These are phyloP conservation scores for Daedalea quercina DNA, from an alignment of 768 basidiomycete genomes.

Conservation along the genomic window DNA sequence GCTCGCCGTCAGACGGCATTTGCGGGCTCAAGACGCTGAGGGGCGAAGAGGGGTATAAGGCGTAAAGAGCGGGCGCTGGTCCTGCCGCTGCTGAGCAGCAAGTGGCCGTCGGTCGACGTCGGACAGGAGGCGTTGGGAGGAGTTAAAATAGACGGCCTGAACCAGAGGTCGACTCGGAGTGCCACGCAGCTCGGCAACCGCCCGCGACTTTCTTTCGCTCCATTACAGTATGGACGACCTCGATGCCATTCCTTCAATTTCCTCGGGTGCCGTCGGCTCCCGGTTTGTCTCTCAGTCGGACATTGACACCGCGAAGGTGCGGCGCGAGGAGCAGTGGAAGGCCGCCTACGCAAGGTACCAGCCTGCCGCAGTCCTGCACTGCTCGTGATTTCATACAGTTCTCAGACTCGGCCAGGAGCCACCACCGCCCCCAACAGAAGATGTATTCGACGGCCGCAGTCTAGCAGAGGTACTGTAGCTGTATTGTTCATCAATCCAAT, in stretches of 20 bases:
- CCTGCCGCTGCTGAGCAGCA: neutral
- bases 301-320: constrained; percentile 62
- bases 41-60: neutral
- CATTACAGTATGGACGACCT: constrained; percentile 46
- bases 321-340: constrained; percentile 82
- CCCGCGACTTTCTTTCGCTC: neutral
- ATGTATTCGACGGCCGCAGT: constrained; percentile 77
- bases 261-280: constrained; percentile 68
- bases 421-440: constrained; percentile 68
- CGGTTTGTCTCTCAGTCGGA: constrained; percentile 81
- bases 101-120: neutral
- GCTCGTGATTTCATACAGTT: constrained; percentile 4
- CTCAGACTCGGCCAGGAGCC: constrained; percentile 78
- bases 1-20: constrained; percentile 13
- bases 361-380: constrained; percentile 3
- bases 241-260: constrained; percentile 60
- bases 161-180: constrained; percentile 1
- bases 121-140: constrained; percentile 5
- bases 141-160: neutral
- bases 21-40: constrained; percentile 2
- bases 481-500: constrained; percentile 10
- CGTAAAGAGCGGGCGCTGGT: constrained; percentile 1
- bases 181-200: constrained; percentile 1
- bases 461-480: constrained; percentile 71
- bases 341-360: constrained; percentile 77